phyloP scores from a whole-genome alignment of 169 alveolate genomes.

The Neospora caninum region DNA sequence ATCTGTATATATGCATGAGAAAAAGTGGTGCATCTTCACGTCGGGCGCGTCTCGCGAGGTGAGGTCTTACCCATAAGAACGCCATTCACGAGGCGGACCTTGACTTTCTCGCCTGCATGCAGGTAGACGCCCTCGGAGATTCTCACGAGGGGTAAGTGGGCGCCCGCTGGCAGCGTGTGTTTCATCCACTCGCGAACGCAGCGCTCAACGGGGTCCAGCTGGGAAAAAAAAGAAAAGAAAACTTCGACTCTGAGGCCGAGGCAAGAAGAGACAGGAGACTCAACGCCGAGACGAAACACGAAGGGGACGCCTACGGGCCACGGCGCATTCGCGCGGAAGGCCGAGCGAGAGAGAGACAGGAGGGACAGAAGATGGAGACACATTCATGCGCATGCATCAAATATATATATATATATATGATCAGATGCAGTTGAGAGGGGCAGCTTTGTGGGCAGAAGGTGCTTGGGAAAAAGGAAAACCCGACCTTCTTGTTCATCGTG shows the following conservation, averaged over 20 bases:
- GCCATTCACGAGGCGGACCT: background rate
- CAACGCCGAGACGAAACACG: too few species aligned
- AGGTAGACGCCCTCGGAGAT: background rate
- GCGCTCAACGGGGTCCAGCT: constrained; percentile 9
- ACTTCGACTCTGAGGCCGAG: background rate
- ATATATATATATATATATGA: too few species aligned
- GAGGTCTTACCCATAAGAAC: background rate
- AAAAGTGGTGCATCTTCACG: background rate
- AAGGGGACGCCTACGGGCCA: too few species aligned
- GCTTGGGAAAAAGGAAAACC: too few species aligned
- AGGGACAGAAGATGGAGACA: too few species aligned
- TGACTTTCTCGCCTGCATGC: background rate
- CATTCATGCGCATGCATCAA: too few species aligned
- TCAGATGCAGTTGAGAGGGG: too few species aligned
- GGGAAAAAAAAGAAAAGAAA: background rate
- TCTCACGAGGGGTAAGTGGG: background rate
- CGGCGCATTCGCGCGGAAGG: too few species aligned
- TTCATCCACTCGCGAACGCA: background rate
- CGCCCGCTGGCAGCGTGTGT: background rate
- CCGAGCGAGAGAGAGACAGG: too few species aligned
- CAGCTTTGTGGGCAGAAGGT: too few species aligned
- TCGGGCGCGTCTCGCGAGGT: background rate
- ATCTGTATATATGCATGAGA: background rate
- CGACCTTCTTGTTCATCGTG: too few species aligned
- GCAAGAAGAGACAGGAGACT: too few species aligned